Base-by-base conservation (phyloP, 352 stramenopile genomes). In the Phytophthora macrochlamydospora region DNA sequence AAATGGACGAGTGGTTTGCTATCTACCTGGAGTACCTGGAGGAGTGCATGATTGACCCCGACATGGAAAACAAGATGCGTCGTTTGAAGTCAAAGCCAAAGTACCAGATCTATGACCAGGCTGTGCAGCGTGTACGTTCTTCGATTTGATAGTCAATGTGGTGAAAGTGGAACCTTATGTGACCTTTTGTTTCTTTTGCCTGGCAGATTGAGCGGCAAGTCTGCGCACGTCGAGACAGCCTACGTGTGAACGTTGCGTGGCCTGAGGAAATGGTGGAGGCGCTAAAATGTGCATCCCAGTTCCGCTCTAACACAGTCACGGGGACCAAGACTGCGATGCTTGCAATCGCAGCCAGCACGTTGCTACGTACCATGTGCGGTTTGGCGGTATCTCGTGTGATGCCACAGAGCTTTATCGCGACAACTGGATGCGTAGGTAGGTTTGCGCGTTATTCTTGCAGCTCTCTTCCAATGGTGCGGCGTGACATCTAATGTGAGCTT, bases 1-100 rank as follows among this genome's bases (percentile, higher is more conserved):
- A 94, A 44, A 75, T 78, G 2, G 68, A 66, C 33, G 86, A 96
- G 62, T 96, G 88, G 88, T 96, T 96, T 58, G 45, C 51, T n/a
- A 90, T 96, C 43, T 96, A 96, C 65, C 49, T 96, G 42, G 69
- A 79, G 46, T 96, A 94, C 67, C 55, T 96, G 18, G 86, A 96
- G 60, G 76, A 91, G 51, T 77, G 73, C 51, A 83, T 96, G 28
- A 46, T 89, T 14, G 81, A 93, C 38, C 55, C 74, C 0, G 71
- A 83, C 1, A 71, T 94, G 53, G 85, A 93, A 50, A 76, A 62
- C 37, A 85, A 85, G 56, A 87, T 92, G 65, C 72, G 69, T 56
- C 65, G 55, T n/a, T 65, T 67, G 13, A 64, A 58, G 13, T 67
- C 58, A 6, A 81, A 79, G 12, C 56, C 57, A 0, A 59, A 79